Conservation (phyloP, 257 asterid species). For the Nicotiana tabacum region DNA sequence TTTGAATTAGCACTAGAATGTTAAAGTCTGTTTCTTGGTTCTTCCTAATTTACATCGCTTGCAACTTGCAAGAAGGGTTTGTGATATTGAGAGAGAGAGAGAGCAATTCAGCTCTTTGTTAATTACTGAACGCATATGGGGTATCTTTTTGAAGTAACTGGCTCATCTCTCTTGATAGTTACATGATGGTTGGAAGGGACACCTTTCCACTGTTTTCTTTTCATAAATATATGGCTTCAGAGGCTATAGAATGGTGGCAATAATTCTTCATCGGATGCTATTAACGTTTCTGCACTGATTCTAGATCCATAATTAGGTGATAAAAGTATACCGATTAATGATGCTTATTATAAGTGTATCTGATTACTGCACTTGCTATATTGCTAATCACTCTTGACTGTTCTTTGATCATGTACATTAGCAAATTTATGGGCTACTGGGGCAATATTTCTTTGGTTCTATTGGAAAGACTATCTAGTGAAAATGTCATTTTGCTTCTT, state of each 20-base stretch:
- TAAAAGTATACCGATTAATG: not conserved
- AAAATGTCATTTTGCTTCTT: not conserved
- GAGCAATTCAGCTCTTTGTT: not conserved
- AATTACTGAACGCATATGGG: not conserved
- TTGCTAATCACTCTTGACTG: not conserved
- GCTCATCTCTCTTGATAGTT: not conserved
- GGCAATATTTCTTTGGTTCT: not conserved
- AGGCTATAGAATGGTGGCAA: not conserved
- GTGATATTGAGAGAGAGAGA: not conserved
- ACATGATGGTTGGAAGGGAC: not conserved
- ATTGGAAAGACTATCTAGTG: not conserved
- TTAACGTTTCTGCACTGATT: not conserved
- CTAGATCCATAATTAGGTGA: not conserved
- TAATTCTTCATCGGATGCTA: not conserved
- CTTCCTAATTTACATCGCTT: not conserved
- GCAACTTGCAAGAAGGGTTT: not conserved
- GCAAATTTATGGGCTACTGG: not conserved
- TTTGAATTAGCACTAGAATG: not conserved
- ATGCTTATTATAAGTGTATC: not conserved
- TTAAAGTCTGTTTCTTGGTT: not conserved
- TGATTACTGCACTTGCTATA: not conserved
- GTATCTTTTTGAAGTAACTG: constrained; percentile 2
- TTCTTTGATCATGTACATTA: not conserved
- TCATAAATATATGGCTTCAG: not conserved
- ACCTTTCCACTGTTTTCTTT: not conserved